Evolutionary conservation across 2,329 filamentous ascomycete genomes (phyloP).

Genomic region (Clarireedia sp.): DNA sequence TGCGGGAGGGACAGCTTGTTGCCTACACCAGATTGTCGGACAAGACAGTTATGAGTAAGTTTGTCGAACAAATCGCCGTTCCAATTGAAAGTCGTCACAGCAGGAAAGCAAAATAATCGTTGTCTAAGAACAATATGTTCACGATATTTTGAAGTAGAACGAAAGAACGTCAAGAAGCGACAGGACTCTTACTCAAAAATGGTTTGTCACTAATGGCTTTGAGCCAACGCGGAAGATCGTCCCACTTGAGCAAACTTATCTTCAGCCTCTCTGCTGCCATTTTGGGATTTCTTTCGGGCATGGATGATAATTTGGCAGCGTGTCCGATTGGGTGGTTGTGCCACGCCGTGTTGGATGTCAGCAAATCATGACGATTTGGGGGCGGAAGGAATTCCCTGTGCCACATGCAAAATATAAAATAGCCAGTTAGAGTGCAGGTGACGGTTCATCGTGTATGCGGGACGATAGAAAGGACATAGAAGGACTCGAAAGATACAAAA

Average conservation of each 20-base stretch:
- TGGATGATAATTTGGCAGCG: background rate
- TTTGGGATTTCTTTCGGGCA: conserved; percentile 3
- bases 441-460: conserved; percentile 4
- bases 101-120: too few relatives aligned
- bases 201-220: conserved; percentile 7
- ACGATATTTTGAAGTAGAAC: background rate
- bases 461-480: background rate
- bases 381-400: conserved; percentile 1
- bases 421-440: conserved; percentile 2
- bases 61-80: too few relatives aligned
- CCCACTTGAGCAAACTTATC: background rate
- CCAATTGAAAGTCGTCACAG: too few relatives aligned
- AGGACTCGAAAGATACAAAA: background rate
- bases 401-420: background rate
- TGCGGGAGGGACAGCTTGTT: too few relatives aligned
- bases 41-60: too few relatives aligned
- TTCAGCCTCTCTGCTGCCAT: conserved; percentile 13
- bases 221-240: background rate
- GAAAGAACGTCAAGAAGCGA: background rate
- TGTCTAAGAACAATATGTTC: too few relatives aligned
- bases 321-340: background rate
- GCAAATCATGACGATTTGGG: background rate
- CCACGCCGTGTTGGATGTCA: background rate
- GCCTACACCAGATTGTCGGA: too few relatives aligned
- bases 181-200: conserved; percentile 1